Evolutionary conservation across 768 basidiomycete species (phyloP), one percentile per base, ranked within the genome.

Genomic region (Calvatia gigantea): DNA sequence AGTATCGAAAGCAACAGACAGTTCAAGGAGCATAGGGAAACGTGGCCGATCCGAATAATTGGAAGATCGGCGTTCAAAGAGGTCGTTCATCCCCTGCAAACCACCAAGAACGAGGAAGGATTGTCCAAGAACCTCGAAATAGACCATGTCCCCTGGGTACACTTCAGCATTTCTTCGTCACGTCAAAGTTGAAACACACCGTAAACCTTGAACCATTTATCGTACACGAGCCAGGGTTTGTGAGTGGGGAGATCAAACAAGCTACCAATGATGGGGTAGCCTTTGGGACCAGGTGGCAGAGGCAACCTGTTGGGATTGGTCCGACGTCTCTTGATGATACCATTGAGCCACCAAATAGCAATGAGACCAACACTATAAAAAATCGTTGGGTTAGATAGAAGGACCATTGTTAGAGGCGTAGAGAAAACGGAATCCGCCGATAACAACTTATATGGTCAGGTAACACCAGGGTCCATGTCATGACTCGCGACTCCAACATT

Each of bases 1-100:
- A n/a, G n/a, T n/a, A n/a, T n/a, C n/a, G n/a, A n/a, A n/a, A 39
- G 19, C 15, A 14, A 51, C 62, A 9, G 29, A 67, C 64, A 63
- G 38, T 28, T 67, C 65, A 46, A 56, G 43, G 8, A 67, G 44
- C 27, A 69, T 56, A 21, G 58, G 47, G 9, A 65, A 59, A 23
- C 29, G 23, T n/a, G 67, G 65, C 8, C 69, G 59, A 25, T 65
- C 65, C 8, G 61, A 62, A 31, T 62, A 60, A 23, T 47, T 59
- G 17, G 35, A 38, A 12, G 58, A 59, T 15, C 61, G 27, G 17
- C 42, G 57, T 29, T 62, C 58, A n/a, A 62, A 54, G 5, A 62
- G 29, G 19, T 60, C 61, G 8, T 44, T 44, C n/a, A 46, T 60
- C 25, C 47, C 42, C 46, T 47, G 12, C 17, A 54, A 25, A 4